These are phyloP conservation scores for Suzukiozyma palmioleophila DNA, from an alignment of 1,139 yeast species.

Conservation along the genomic window DNA sequence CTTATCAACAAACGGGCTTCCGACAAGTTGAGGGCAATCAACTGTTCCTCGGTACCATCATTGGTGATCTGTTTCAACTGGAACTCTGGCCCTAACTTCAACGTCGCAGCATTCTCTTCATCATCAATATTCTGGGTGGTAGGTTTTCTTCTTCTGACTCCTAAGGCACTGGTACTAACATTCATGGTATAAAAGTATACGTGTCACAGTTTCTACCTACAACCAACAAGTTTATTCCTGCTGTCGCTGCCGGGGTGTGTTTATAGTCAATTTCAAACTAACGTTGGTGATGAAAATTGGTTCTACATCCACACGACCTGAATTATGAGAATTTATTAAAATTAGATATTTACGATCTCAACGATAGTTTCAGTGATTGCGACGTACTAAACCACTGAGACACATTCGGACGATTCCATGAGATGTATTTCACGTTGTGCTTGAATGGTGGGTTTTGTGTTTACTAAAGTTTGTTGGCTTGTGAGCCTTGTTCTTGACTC, in stretches of 20 bases:
- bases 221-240: neutral
- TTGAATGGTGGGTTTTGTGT: too few relatives aligned
- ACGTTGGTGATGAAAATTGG: neutral
- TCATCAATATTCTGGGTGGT: constrained; percentile 62
- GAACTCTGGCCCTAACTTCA: constrained; percentile 91
- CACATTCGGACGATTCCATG: too few relatives aligned
- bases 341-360: neutral
- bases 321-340: neutral
- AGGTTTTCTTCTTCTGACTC: constrained; percentile 64
- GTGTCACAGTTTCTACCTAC: neutral
- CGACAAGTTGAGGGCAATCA: constrained; percentile 80
- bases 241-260: neutral
- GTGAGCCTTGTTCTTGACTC: too few relatives aligned
- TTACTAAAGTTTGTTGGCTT: too few relatives aligned
- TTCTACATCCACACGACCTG: constrained; percentile 2
- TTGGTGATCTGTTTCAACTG: constrained; percentile 77
- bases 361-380: constrained; percentile 7
- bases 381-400: too few relatives aligned
- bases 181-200: constrained; percentile 48
- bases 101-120: constrained; percentile 85
- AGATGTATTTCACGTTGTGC: too few relatives aligned
- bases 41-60: constrained; percentile 69
- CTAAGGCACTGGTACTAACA: constrained; percentile 83
- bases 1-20: constrained; percentile 88
- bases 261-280: neutral